Evolutionary conservation across 352 stramenopile genomes (phyloP).

Genomic region (Phytophthora fragariaefolia): DNA sequence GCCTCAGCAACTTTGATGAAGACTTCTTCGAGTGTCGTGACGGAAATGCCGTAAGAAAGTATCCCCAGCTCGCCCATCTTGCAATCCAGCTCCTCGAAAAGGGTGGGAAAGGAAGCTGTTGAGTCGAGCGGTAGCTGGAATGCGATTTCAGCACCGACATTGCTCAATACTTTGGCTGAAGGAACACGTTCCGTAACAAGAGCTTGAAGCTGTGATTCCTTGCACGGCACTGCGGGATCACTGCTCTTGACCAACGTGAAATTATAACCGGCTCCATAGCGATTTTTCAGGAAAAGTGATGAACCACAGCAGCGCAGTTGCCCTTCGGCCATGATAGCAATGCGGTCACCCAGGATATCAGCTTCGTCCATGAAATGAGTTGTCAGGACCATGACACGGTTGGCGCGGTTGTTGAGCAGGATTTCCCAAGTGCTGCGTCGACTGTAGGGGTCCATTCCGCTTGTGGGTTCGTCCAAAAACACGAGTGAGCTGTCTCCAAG

Average conservation of each 20-base stretch:
- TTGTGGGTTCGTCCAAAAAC: slow-evolving; percentile 93
- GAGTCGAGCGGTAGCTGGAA: slow-evolving; percentile 77
- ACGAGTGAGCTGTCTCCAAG: slow-evolving; percentile 86
- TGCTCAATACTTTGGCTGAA: slow-evolving; percentile 68
- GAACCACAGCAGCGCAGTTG: slow-evolving; percentile 64
- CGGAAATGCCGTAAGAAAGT: slow-evolving; percentile 84
- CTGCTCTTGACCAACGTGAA: slow-evolving; percentile 62
- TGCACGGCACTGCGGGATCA: slow-evolving; percentile 20
- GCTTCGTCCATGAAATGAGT: slow-evolving; percentile 97
- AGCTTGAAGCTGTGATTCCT: slow-evolving; percentile 44
- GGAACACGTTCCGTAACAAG: slow-evolving; percentile 49
- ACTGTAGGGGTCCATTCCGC: slow-evolving; percentile 96
- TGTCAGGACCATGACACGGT: slow-evolving; percentile 84
- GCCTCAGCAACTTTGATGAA: slow-evolving; percentile 90
- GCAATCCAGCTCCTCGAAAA: slow-evolving; percentile 79
- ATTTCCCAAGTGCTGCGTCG: slow-evolving; percentile 92
- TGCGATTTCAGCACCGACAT: slow-evolving; percentile 79
- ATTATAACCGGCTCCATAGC: slow-evolving; percentile 66
- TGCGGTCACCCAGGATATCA: slow-evolving; percentile 83
- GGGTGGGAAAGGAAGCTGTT: slow-evolving; percentile 56
- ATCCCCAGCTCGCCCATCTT: slow-evolving; percentile 45
- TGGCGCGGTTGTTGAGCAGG: slow-evolving; percentile 54
- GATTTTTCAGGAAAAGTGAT: slow-evolving; percentile 82
- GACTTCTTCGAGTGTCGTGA: slow-evolving; percentile 92
- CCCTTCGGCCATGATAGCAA: slow-evolving; percentile 87